Conservation (phyloP, 169 alveolate species). For the Cryptosporidium ubiquitum region DNA sequence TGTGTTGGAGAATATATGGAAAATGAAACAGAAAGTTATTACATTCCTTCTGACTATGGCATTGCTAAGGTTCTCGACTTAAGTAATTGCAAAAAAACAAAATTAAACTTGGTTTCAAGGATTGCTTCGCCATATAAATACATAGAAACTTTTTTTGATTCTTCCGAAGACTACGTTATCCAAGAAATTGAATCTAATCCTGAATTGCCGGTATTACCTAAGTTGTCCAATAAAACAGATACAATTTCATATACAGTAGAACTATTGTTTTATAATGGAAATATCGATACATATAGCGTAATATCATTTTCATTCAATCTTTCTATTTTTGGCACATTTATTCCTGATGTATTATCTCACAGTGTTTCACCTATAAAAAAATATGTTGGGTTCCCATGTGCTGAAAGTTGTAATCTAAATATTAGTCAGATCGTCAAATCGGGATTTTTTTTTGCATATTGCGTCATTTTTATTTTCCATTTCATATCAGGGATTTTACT, state of each 20-base stretch:
- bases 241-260: constrained; percentile 19
- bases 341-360: constrained; percentile 20
- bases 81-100: constrained; percentile 42
- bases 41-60: constrained; percentile 60
- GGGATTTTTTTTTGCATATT: constrained; percentile 17
- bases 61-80: background rate
- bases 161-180: constrained; percentile 5
- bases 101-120: constrained; percentile 45
- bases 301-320: constrained; percentile 21
- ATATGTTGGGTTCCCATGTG: constrained; percentile 57
- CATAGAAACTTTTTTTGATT: constrained; percentile 34
- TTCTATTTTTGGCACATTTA: constrained; percentile 42
- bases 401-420: constrained; percentile 16
- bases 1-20: constrained; percentile 44
- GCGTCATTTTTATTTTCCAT: constrained; percentile 32
- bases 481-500: constrained; percentile 35
- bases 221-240: constrained; percentile 39
- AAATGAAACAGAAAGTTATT: background rate
- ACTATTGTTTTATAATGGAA: constrained; percentile 52
- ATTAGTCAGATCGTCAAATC: constrained; percentile 21
- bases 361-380: constrained; percentile 65
- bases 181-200: constrained; percentile 55
- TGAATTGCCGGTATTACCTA: constrained; percentile 44
- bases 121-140: constrained; percentile 56
- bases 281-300: constrained; percentile 40